Percentiles rank a stretch among this genome's conserved stretches.
Conservation (phyloP, 371 early-diverging fungal genomes). For the Synchytrium microbalum region DNA sequence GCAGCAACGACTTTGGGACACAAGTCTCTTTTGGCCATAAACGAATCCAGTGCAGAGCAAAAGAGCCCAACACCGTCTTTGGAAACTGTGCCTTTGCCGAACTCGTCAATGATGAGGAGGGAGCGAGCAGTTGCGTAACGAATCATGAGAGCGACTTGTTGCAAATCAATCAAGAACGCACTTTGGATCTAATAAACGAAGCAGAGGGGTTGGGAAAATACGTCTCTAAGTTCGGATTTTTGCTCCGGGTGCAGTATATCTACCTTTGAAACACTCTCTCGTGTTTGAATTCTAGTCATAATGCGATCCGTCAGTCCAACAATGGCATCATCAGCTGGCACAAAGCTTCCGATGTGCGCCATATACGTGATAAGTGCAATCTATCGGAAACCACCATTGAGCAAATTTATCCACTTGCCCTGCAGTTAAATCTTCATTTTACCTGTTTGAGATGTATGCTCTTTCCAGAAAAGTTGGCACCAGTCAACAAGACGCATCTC, state of each 20-base stretch:
- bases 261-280: constrained; percentile 33
- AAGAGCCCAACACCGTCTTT: constrained; percentile 56
- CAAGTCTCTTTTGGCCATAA: constrained; percentile 28
- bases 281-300: constrained; percentile 45
- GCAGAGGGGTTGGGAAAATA: too few species aligned
- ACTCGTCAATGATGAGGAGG: constrained; percentile 60
- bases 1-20: constrained; percentile 43
- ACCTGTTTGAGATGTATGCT: constrained; percentile 72
- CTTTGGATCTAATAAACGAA: constrained; percentile 56
- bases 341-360: constrained; percentile 75
- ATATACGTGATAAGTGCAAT: constrained; percentile 62
- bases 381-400: constrained; percentile 17
- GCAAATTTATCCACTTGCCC: too few species aligned
- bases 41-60: constrained; percentile 46
- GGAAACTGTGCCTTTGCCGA: constrained; percentile 41
- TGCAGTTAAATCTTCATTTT: not conserved
- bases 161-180: constrained; percentile 61
- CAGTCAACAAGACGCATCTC: constrained; percentile 57
- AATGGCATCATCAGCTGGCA: constrained; percentile 44
- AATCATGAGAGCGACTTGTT: constrained; percentile 54
- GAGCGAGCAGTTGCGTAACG: constrained; percentile 32
- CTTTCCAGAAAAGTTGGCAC: constrained; percentile 74
- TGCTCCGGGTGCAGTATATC: not conserved
- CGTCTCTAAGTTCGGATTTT: constrained; percentile 3
- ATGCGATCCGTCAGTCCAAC: constrained; percentile 53